Base-by-base conservation (phyloP, 768 basidiomycete species). In the Stropharia rugosoannulata region DNA sequence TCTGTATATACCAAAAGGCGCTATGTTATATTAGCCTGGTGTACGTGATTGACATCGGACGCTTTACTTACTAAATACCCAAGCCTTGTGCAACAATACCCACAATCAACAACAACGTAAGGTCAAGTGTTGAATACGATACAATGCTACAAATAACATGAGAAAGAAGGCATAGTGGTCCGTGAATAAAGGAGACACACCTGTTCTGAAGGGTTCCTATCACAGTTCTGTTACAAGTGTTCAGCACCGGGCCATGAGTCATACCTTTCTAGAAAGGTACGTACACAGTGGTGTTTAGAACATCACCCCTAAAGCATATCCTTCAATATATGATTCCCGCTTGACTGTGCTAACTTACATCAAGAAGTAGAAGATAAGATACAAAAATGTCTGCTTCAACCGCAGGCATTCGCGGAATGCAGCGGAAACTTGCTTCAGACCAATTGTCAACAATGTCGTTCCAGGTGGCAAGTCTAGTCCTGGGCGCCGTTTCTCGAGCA, bases 361-460 rank as follows among this genome's bases (percentile, higher is more conserved):
- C 25, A 90, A 74, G 68, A 90, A 89, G 68, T 88, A 90, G 61
- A 89, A 88, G 5, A 87, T 73, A 1, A 90, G 78, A 64, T 90
- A 89, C 32, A 88, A 64, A 64, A 89, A 89, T 0, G 86, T 89
- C 60, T 90, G 87, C 62, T 86, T 89, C 52, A 89, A 72, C 38
- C 77, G 78, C 70, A 85, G 68, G 62, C 87, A 87, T 66, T 89
- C 85, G 32, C 76, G 71, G 18, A 87, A 68, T 5, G 86, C 86
- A 18, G 80, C 73, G 59, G 81, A 82, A 4, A 82, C 79, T 66
- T 90, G 88, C 62, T 80, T 83, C 67, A 87, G 83, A 5, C 89
- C 89, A 42, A 90, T 76, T 0, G 84, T 86, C 46, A 82, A 63
- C 29, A 87, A 70, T 3, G 74, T 81, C 7, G 80, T 79, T 25